A percentile compares a stretch with the other conserved stretches of the same genome.
phyloP scores from a whole-genome alignment of 768 basidiomycete genomes.

The Suillus sp. region DNA sequence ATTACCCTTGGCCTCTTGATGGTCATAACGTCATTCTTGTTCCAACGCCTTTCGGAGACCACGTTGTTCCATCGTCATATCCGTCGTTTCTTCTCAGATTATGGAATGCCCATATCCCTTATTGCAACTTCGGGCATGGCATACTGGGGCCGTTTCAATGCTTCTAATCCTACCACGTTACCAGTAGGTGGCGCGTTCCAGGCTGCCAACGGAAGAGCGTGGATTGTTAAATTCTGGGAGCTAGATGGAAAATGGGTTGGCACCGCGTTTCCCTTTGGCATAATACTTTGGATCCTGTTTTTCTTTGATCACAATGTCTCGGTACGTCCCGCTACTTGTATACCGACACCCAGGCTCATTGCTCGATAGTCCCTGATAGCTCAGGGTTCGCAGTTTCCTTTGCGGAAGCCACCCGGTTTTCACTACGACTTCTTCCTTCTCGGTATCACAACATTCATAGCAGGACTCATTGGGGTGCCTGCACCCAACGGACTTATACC shows the following conservation, averaged over 20 bases:
- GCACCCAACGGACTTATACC: slow-evolving; percentile 87
- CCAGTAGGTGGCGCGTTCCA: slow-evolving; percentile 71
- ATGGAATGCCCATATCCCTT: slow-evolving; percentile 89
- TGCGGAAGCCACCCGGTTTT: slow-evolving; percentile 88
- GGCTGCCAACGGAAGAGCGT: slow-evolving; percentile 69
- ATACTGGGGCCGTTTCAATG: slow-evolving; percentile 82
- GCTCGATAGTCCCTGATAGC: slow-evolving; percentile 79
- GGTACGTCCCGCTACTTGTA: slow-evolving; percentile 43
- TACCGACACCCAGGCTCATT: not conserved
- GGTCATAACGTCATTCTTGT: slow-evolving; percentile 73
- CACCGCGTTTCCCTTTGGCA: slow-evolving; percentile 85
- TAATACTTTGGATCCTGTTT: slow-evolving; percentile 88
- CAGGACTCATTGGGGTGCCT: slow-evolving; percentile 82
- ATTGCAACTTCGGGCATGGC: slow-evolving; percentile 75
- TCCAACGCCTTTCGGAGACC: slow-evolving; percentile 63
- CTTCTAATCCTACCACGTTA: slow-evolving; percentile 60
- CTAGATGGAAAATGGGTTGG: slow-evolving; percentile 88
- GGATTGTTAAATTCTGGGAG: slow-evolving; percentile 90
- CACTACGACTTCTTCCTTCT: slow-evolving; percentile 91
- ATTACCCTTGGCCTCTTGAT: slow-evolving; percentile 79
- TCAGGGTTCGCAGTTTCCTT: slow-evolving; percentile 84
- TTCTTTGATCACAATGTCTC: slow-evolving; percentile 97
- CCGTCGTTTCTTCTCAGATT: slow-evolving; percentile 78
- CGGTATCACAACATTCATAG: slow-evolving; percentile 86
- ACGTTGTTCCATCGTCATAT: slow-evolving; percentile 73